Base-by-base conservation (phyloP, 805 yeast genomes). In the Wickerhamiella alocasiicola region DNA sequence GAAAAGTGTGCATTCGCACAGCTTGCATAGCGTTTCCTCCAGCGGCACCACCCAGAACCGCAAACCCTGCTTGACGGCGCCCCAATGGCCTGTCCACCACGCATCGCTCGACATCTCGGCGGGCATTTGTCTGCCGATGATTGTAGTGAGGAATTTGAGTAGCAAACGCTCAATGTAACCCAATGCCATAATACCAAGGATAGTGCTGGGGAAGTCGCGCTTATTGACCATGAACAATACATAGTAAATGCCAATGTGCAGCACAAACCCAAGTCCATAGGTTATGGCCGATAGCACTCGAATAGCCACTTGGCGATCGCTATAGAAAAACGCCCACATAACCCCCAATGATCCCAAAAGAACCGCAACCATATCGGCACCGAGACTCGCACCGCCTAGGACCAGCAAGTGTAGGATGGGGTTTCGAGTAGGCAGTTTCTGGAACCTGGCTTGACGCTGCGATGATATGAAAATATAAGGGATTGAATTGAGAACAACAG, bases 11-110 rank as follows among this genome's bases (percentile, higher is more conserved):
- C 81, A 62, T 64, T 87, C 97, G 55, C 82, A 74, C 42, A 73
- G 70, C 67, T 87, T 87, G 48, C 94, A 94, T 54, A 74, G 64
- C 54, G 78, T 76, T 65, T 87, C 96, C 13, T 71, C 95, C 72
- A 42, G 78, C 52, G 50, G 94, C 88, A 66, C 81, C 87, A 36
- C 72, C 68, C 80, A 72, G 21, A 87, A 85, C 67, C 76, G 71
- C 71, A 72, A 72, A 44, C 94, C 95, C 61, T 82, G 65, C 56
- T 85, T 83, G 41, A 81, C 70, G 39, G 83, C 81, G 53, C 37
- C 21, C 65, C 64, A 60, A 13, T 41, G 39, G 1, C 63, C 64
- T 3, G 49, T 42, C 64, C 87, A 80, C 83, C 84, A 78, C 2
- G 87, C 78, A 27, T 70, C 55, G 50, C 78, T 81, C 0, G 81